Conservation (phyloP, 345 rosid species). For the Kandelia obovata region DNA sequence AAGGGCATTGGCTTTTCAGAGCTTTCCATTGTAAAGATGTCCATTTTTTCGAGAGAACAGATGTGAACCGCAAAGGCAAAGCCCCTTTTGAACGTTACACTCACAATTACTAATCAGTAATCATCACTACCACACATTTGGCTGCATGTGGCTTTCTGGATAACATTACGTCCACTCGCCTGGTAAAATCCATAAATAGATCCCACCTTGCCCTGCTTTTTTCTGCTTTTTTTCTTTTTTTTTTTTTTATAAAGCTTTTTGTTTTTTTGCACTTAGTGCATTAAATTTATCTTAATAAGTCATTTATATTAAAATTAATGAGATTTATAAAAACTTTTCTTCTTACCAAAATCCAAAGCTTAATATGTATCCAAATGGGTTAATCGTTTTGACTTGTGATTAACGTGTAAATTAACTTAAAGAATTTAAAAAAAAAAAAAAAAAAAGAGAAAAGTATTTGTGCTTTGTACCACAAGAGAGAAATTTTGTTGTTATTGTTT, state of each 20-base stretch:
- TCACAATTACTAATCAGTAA: background rate
- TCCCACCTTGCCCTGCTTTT: background rate
- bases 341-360: no score
- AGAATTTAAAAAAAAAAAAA: no score
- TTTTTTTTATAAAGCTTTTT: no score
- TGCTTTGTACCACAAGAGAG: no score
- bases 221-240: background rate
- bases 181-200: background rate
- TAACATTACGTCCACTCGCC: background rate
- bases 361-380: no score
- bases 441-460: no score
- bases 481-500: no score
- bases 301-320: no score
- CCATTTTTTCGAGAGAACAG: background rate
- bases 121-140: constrained; percentile 16
- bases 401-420: no score
- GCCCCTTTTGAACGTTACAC: constrained; percentile 29
- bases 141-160: background rate
- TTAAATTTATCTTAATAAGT: no score
- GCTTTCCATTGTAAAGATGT: constrained; percentile 8
- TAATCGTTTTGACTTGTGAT: no score
- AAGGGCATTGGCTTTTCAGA: constrained; percentile 34
- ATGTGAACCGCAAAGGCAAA: constrained; percentile 17
- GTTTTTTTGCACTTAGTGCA: background rate
- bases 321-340: no score